Base-by-base conservation (phyloP, 2,329 filamentous ascomycete species). In the Aspergillus niger region DNA sequence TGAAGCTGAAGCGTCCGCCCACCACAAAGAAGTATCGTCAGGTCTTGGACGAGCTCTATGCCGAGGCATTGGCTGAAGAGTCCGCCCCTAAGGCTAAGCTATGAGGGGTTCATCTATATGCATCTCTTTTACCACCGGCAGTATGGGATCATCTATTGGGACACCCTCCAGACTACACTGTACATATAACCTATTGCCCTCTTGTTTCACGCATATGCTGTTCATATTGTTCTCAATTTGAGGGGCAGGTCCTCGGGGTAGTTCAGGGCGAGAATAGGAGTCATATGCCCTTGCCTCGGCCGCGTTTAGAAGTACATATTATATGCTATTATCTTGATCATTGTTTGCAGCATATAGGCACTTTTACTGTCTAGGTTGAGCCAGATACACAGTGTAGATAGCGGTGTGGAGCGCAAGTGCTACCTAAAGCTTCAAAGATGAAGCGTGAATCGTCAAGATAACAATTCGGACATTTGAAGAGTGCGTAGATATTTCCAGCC, bases 1-100 rank as follows among this genome's bases (percentile, higher is more conserved):
- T 91, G 63, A 91, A 91, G 76, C 78, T 91, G 70, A 91, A 91
- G 80, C 83, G 89, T 47, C 86, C 88, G 51, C 86, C 89, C 63
- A 82, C 86, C 5, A 86, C 82, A 26, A 90, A 89, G 80, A 79
- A 76, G 63, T 90, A 83, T 72, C 81, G 86, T 57, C 67, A 77
- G 47, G 72, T 85, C 36, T 72, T 89, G 24, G 86, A 89, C 65
- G 79, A 83, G 63, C 80, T 88, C 68, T 90, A 90, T 67, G 82
- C 81, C 30, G 83, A 87, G 70, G 81, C 81, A 13, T 63, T 73
- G n/a, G 76, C 74, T 28, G 74, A 74, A 57, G 62, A 75, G 50
- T 72, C 69, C n/a, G 67, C 72, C 47, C 72, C 75, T 15, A 77
- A 71, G 55, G 76, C 78, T 30, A 80, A 77, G 69, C 69, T 80